Conservation (phyloP, 306 rosid genomes). For the Rosa multiflora region DNA sequence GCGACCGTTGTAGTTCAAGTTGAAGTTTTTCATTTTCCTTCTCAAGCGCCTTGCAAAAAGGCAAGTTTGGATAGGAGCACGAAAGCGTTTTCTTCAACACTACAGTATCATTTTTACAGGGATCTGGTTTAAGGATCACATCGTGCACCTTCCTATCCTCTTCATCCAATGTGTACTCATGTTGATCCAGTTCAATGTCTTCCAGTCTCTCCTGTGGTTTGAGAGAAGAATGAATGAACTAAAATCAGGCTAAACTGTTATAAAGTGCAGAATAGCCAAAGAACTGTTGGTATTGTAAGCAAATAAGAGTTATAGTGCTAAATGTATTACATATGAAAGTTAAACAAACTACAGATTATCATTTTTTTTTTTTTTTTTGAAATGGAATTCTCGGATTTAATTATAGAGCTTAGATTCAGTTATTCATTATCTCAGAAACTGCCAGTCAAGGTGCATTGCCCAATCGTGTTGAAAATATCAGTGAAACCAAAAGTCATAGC, state of each 20-base stretch:
- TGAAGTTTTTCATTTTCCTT: constrained; percentile 95
- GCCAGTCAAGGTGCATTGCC: background rate
- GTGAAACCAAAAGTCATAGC: background rate
- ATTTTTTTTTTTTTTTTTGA: background rate
- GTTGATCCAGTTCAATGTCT: constrained; percentile 82
- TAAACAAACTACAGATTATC: background rate
- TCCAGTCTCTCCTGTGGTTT: constrained; percentile 85
- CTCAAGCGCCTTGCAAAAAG: constrained; percentile 72
- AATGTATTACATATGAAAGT: background rate
- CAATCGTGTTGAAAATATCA: constrained; percentile 3
- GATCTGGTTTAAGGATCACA: constrained; percentile 87
- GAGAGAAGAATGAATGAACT: constrained; percentile 19
- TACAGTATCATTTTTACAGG: constrained; percentile 60
- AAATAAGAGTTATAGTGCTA: background rate
- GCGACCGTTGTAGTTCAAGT: constrained; percentile 85
- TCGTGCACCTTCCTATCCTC: constrained; percentile 84
- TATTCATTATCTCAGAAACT: background rate
- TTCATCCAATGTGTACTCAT: constrained; percentile 94
- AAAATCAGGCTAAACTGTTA: constrained; percentile 22
- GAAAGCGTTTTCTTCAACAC: constrained; percentile 92
- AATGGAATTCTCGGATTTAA: background rate
- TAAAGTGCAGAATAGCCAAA: constrained; percentile 13
- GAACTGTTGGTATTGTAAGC: constrained; percentile 7
- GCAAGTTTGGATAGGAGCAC: constrained; percentile 84
- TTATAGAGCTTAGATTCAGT: background rate